Percentiles rank a stretch among this genome's conserved stretches.
Conservation (phyloP, 2,329 filamentous ascomycete species). For the Colletotrichum abscissum region DNA sequence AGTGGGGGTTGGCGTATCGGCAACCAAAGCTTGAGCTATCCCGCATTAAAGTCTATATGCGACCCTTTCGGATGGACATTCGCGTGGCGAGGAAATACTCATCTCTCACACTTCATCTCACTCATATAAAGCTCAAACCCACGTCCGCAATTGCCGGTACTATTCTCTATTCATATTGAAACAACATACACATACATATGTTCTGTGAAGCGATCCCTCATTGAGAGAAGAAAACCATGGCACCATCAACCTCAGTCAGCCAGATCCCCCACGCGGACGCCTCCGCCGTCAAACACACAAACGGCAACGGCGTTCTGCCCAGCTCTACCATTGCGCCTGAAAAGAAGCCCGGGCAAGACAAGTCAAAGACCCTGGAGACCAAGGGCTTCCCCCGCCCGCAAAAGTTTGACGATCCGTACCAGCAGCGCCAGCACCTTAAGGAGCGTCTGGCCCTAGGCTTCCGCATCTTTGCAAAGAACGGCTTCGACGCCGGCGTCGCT, state of each 20-base stretch:
- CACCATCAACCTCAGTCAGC: conserved; percentile 10
- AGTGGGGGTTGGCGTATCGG: background rate
- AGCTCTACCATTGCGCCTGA: background rate
- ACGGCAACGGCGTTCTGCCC: conserved; percentile 9
- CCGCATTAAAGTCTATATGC: background rate
- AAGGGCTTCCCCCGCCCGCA: conserved; percentile 9
- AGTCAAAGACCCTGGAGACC: background rate
- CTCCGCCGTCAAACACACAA: conserved; percentile 4
- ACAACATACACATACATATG: background rate
- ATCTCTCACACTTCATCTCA: background rate
- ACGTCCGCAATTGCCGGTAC: background rate
- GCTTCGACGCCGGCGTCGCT: conserved; percentile 72
- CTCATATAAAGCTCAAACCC: background rate
- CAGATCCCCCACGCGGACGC: conserved; percentile 13
- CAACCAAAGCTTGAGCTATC: background rate
- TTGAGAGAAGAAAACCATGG: background rate
- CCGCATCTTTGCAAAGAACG: conserved; percentile 67
- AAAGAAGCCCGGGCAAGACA: background rate
- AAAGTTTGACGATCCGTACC: conserved; percentile 41
- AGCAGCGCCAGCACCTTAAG: conserved; percentile 65
- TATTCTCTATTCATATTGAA: background rate
- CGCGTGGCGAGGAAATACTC: background rate
- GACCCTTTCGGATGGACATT: background rate
- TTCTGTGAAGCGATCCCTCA: background rate
- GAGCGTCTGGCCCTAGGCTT: conserved; percentile 65